phyloP scores from a whole-genome alignment of 169 alveolate genomes.

The Plasmodium gonderi region DNA sequence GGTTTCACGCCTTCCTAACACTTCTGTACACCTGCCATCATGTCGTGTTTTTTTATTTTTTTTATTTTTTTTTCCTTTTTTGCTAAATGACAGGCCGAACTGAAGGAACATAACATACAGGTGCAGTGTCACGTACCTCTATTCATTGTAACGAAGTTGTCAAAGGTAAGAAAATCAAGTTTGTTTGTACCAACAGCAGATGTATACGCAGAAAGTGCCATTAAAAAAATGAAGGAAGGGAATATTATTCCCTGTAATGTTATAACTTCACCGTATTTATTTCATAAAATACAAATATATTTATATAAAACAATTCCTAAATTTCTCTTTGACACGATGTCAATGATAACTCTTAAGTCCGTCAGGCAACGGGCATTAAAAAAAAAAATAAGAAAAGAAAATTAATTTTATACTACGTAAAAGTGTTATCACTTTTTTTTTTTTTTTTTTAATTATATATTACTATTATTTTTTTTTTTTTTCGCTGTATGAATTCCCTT shows the following conservation, averaged over 20 bases:
- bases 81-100: slow-evolving; percentile 36
- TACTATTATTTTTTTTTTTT: background rate
- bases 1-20: no score
- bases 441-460: no score
- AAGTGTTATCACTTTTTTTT: background rate
- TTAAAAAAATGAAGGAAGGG: slow-evolving; percentile 47
- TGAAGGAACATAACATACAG: slow-evolving; percentile 69
- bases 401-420: background rate
- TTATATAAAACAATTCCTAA: slow-evolving; percentile 42
- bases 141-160: slow-evolving; percentile 76
- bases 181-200: slow-evolving; percentile 77
- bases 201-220: slow-evolving; percentile 52
- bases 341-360: slow-evolving; percentile 18
- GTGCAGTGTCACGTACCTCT: slow-evolving; percentile 79
- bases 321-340: background rate
- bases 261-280: slow-evolving; percentile 74
- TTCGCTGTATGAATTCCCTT: background rate
- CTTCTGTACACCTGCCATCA: no score
- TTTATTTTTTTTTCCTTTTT: background rate
- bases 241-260: slow-evolving; percentile 14
- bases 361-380: slow-evolving; percentile 49
- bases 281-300: slow-evolving; percentile 72
- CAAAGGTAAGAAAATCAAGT: slow-evolving; percentile 75
- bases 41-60: background rate
- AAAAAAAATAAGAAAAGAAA: slow-evolving; percentile 4